Conservation (phyloP, 257 asterid genomes). For the Orobanche coerulescens region DNA sequence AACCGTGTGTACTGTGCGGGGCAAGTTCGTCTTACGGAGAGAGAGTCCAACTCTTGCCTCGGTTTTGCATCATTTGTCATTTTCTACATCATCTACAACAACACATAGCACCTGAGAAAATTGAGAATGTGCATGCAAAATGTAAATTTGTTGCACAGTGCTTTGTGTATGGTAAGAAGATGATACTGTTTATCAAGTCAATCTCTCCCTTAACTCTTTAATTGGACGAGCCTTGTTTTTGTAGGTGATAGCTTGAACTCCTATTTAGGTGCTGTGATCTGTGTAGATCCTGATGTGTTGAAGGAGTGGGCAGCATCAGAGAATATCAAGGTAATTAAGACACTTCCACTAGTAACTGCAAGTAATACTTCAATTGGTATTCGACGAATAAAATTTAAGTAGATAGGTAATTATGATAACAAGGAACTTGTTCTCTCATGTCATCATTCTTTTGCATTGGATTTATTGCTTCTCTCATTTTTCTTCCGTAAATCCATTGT, state of each 20-base stretch:
- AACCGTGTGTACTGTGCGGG: too few species aligned
- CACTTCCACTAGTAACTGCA: constrained; percentile 15
- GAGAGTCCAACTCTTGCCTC: too few species aligned
- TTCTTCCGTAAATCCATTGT: too few species aligned
- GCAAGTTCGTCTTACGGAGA: too few species aligned
- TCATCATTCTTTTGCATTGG: too few species aligned
- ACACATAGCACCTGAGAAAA: constrained; percentile 95
- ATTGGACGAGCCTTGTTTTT: constrained; percentile 19
- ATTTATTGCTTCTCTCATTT: too few species aligned
- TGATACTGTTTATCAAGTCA: background rate
- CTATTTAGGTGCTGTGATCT: constrained; percentile 61
- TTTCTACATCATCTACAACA: too few species aligned
- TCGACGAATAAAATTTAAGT: too few species aligned
- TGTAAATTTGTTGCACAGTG: constrained; percentile 89
- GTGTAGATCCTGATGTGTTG: constrained; percentile 76
- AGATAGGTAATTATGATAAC: too few species aligned
- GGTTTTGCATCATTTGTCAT: too few species aligned
- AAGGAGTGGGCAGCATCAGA: constrained; percentile 84
- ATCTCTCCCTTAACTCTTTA: constrained; percentile 17
- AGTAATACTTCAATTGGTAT: too few species aligned
- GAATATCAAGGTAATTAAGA: constrained; percentile 60
- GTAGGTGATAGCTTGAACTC: constrained; percentile 94
- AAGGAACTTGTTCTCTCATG: too few species aligned
- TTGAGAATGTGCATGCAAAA: constrained; percentile 87
- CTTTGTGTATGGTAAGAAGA: constrained; percentile 68